These are phyloP conservation scores for Solanum pennellii DNA, from an alignment of 257 asterid species.

Conservation along the genomic window DNA sequence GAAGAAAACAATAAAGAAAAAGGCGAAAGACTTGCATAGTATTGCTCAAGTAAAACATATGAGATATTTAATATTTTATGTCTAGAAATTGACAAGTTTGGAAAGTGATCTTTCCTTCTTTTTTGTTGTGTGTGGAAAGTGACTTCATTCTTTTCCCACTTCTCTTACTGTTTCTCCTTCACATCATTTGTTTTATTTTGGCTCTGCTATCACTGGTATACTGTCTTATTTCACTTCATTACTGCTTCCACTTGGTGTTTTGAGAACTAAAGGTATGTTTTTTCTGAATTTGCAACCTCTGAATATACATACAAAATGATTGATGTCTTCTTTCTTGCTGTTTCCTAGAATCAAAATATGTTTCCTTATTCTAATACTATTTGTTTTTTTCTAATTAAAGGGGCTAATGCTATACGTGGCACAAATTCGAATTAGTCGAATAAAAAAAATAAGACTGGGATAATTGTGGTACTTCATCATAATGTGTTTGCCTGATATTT, in stretches of 20 bases:
- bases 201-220: not conserved
- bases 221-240: not conserved
- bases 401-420: not conserved
- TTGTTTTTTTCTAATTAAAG: not conserved
- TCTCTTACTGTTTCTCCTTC: not conserved
- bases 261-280: not conserved
- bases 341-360: not conserved
- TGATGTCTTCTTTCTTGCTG: not conserved
- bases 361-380: not conserved
- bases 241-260: not conserved
- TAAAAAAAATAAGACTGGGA: not conserved
- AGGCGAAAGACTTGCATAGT: not conserved
- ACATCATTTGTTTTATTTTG: not conserved
- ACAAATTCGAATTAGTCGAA: not conserved
- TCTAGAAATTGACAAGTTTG: not conserved
- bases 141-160: not conserved
- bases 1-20: not conserved
- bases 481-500: not conserved
- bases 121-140: not conserved
- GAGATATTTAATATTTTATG: not conserved
- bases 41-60: not conserved
- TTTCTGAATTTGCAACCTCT: not conserved
- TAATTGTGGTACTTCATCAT: not conserved
- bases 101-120: not conserved
- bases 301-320: not conserved